A percentile compares a stretch with the other conserved stretches of the same genome.
These are phyloP conservation scores for Fragaria iinumae DNA, from an alignment of 306 rosid genomes.

Conservation along the genomic window DNA sequence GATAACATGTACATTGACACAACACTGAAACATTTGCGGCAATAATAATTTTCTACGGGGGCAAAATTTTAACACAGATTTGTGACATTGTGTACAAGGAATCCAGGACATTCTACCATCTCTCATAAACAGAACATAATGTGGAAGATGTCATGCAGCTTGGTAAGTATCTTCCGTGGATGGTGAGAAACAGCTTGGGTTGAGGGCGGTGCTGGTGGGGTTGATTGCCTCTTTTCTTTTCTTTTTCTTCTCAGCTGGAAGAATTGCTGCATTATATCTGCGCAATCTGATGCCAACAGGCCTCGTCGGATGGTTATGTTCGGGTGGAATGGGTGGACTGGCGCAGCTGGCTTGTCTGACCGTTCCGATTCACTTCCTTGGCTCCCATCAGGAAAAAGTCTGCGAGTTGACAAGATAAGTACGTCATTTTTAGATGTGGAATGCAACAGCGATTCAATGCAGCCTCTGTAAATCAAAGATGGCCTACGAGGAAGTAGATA, in stretches of 20 bases:
- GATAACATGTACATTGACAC: background rate
- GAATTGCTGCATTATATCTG: constrained; percentile 89
- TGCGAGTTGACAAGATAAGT: constrained; percentile 23
- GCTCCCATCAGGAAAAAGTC: constrained; percentile 74
- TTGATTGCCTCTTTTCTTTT: constrained; percentile 48
- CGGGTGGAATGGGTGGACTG: constrained; percentile 95
- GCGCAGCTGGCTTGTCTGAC: constrained; percentile 59
- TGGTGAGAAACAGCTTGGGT: constrained; percentile 36
- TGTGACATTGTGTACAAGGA: background rate
- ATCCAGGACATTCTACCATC: background rate
- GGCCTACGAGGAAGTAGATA: background rate
- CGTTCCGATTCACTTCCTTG: constrained; percentile 45
- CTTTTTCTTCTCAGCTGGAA: constrained; percentile 78
- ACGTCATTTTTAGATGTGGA: background rate
- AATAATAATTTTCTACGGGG: background rate
- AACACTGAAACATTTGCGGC: background rate
- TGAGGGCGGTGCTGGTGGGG: constrained; percentile 33
- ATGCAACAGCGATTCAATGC: background rate
- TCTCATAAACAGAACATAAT: constrained; percentile 63
- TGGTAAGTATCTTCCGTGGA: constrained; percentile 61
- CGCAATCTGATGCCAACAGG: constrained; percentile 69
- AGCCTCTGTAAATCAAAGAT: background rate
- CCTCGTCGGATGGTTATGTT: constrained; percentile 74
- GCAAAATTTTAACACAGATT: background rate
- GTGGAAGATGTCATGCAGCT: constrained; percentile 76